These are phyloP conservation scores for Acacia crassicarpa DNA, from an alignment of 306 rosid genomes.

Conservation along the genomic window DNA sequence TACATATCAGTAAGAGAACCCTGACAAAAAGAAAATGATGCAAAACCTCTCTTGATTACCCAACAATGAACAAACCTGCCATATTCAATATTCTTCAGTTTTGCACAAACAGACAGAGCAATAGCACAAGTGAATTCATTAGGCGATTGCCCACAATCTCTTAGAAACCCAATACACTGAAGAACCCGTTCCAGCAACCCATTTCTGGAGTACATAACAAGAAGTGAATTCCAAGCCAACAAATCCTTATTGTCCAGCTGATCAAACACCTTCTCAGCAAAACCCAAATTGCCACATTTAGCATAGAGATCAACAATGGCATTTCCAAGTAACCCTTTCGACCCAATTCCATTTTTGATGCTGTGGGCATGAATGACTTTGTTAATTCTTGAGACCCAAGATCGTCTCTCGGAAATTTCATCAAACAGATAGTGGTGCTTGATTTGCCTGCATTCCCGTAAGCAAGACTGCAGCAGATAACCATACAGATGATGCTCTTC, in stretches of 20 bases:
- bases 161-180: constrained; percentile 40
- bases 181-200: constrained; percentile 37
- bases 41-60: constrained; percentile 50
- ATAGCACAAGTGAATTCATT: constrained; percentile 59
- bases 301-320: constrained; percentile 57
- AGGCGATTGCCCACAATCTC: constrained; percentile 41
- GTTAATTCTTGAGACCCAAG: constrained; percentile 38
- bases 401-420: constrained; percentile 37
- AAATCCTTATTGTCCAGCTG: constrained; percentile 54
- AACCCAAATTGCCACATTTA: constrained; percentile 48
- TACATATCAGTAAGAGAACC: constrained; percentile 71
- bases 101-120: constrained; percentile 62
- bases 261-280: constrained; percentile 52
- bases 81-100: constrained; percentile 38
- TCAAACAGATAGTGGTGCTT: constrained; percentile 40
- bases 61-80: constrained; percentile 61
- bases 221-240: constrained; percentile 63
- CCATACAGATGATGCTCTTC: background rate
- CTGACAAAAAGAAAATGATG: constrained; percentile 44
- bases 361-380: constrained; percentile 50
- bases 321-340: constrained; percentile 52
- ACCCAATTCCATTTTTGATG: constrained; percentile 42
- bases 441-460: constrained; percentile 44
- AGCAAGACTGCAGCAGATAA: constrained; percentile 33
- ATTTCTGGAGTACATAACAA: constrained; percentile 52